Base-by-base conservation (phyloP, 345 rosid genomes). In the Aegle marmelos region DNA sequence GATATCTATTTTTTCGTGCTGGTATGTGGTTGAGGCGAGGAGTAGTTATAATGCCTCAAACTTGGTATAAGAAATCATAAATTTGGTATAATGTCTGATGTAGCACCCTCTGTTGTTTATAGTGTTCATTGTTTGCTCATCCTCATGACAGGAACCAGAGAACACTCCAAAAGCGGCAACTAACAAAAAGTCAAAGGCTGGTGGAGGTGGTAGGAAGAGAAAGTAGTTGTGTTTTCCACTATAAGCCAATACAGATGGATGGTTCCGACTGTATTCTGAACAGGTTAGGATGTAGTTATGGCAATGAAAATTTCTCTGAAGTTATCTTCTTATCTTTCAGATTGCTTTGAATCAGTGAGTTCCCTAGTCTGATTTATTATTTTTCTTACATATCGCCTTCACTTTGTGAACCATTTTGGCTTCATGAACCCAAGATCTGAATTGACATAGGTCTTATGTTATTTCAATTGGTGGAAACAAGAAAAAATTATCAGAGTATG, bases 121-220 rank as follows among this genome's bases (percentile, higher is more conserved):
- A 53, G 48, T 80, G 54, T 28, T 83, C 21, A 76, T 72, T 63
- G 59, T 76, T 64, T 76, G 30, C 58, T 34, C 53, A 60, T 60
- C 70, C 41, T 75, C 76, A 13, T 81, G 62, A 76, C 85, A 94
- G 97, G 95, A 90, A 59, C 85, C 88, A 1, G 85, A 74, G 79
- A 82, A 65, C 39, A 74, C 78, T 50, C 70, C 80, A 22, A 92
- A 88, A 80, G 89, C 80, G 80, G 76, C 87, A n/a, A 27, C 77
- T 70, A 89, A 83, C 78, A 92, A 91, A 78, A 94, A 90, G 84
- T 37, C 86, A 7, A 92, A 91, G 85, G 91, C 83, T 69, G 88
- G 85, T 77, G 90, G 93, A 77, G 93, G 93, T 78, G 93, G 81
- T n/a, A 89, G 70, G 87, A 93, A 87, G 87, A 92, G 87, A 89